Percentiles rank a stretch among this genome's conserved stretches.
phyloP scores from a whole-genome alignment of 352 stramenopile genomes.

The Phytopythium montanum region DNA sequence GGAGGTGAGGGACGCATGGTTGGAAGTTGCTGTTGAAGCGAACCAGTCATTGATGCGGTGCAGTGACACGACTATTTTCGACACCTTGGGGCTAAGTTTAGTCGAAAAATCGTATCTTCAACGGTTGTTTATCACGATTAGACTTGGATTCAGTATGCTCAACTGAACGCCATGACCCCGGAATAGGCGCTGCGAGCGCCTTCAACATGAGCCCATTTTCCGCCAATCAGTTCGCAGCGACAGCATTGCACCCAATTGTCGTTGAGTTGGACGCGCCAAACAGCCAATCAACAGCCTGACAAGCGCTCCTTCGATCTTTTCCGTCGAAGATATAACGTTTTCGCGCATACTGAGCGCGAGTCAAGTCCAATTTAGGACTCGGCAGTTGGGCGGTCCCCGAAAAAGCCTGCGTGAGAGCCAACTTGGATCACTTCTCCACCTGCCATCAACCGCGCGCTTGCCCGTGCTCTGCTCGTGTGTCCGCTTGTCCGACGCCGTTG shows the following conservation, averaged over 20 bases:
- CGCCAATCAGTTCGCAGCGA: background rate
- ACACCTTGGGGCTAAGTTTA: too few relatives aligned
- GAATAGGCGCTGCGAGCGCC: background rate
- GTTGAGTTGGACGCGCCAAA: background rate
- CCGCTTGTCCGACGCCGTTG: background rate
- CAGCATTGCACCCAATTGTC: background rate
- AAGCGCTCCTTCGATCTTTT: conserved; percentile 39
- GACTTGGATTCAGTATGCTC: background rate
- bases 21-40: too few relatives aligned
- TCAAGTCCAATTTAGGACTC: conserved; percentile 27
- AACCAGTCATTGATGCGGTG: too few relatives aligned
- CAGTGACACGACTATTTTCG: too few relatives aligned
- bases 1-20: too few relatives aligned
- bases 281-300: background rate
- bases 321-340: conserved; percentile 42
- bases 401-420: too few relatives aligned
- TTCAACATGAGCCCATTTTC: background rate
- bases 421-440: background rate
- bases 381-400: conserved; percentile 32
- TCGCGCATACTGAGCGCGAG: conserved; percentile 33
- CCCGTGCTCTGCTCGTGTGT: too few relatives aligned
- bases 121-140: background rate
- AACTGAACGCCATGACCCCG: background rate
- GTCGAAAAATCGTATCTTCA: background rate
- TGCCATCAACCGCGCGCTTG: background rate